Conservation (phyloP, 768 basidiomycete genomes). For the Baorangia bicolor region DNA sequence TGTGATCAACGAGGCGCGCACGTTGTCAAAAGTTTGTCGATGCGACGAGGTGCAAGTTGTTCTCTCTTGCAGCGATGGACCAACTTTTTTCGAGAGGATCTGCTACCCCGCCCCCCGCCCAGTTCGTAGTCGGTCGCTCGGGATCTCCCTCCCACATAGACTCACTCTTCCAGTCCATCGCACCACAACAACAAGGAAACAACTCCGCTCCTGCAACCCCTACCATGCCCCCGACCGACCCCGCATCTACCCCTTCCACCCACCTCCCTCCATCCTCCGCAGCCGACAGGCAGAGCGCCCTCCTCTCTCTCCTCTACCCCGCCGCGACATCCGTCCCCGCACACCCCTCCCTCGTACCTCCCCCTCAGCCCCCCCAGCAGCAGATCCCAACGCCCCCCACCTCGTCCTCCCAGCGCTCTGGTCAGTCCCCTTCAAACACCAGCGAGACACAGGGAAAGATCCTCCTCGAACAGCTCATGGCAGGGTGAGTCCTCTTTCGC, state of each 20-base stretch:
- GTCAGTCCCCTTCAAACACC: constrained; percentile 50
- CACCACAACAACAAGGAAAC: constrained; percentile 23
- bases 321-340: constrained; percentile 39
- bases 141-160: neutral
- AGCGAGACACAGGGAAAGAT: constrained; percentile 72
- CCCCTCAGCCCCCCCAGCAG: constrained; percentile 46
- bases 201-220: constrained; percentile 47
- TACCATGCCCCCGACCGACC: constrained; percentile 37
- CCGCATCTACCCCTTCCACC: neutral
- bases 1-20: constrained; percentile 33
- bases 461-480: constrained; percentile 78
- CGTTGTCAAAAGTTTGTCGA: too few relatives aligned
- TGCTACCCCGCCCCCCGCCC: constrained; percentile 33
- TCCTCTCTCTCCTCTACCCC: constrained; percentile 67
- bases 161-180: neutral
- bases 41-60: too few relatives aligned
- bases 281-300: constrained; percentile 70
- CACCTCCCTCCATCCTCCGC: constrained; percentile 38
- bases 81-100: neutral
- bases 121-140: too few relatives aligned
- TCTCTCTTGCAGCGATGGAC: constrained; percentile 5
- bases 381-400: constrained; percentile 73
- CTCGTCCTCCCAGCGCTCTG: constrained; percentile 52
- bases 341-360: constrained; percentile 16
- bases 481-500: constrained; percentile 53